These are phyloP conservation scores for Pterocarpus santalinus DNA, from an alignment of 306 rosid genomes.

Conservation along the genomic window DNA sequence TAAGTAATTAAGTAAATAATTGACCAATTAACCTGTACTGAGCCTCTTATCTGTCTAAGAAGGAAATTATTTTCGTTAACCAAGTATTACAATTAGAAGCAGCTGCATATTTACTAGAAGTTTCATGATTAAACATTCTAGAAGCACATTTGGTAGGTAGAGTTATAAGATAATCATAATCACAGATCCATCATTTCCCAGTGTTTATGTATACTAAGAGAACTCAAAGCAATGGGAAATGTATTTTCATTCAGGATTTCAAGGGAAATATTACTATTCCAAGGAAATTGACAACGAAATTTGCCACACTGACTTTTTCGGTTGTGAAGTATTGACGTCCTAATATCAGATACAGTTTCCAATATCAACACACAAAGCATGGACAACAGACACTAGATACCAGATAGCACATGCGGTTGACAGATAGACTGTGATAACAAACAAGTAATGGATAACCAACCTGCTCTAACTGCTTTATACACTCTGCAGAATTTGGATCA, in stretches of 20 bases:
- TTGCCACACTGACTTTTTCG: slow-evolving; percentile 18
- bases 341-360: neutral
- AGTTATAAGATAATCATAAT: slow-evolving; percentile 9
- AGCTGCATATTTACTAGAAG: neutral
- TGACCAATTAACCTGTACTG: neutral
- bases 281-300: slow-evolving; percentile 13
- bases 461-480: slow-evolving; percentile 90
- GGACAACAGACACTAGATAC: neutral
- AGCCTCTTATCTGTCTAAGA: neutral
- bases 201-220: neutral
- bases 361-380: neutral
- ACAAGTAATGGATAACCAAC: slow-evolving; percentile 50
- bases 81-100: slow-evolving; percentile 15
- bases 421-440: slow-evolving; percentile 7
- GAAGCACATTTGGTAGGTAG: slow-evolving; percentile 6
- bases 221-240: neutral
- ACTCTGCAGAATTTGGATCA: slow-evolving; percentile 89
- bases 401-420: neutral
- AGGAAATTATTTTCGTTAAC: slow-evolving; percentile 8
- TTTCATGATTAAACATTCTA: slow-evolving; percentile 29
- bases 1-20: neutral
- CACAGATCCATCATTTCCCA: neutral
- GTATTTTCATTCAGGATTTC: neutral
- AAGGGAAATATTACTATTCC: neutral
- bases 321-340: neutral